Base-by-base conservation (phyloP, 768 basidiomycete species). In the Russula compacta region DNA sequence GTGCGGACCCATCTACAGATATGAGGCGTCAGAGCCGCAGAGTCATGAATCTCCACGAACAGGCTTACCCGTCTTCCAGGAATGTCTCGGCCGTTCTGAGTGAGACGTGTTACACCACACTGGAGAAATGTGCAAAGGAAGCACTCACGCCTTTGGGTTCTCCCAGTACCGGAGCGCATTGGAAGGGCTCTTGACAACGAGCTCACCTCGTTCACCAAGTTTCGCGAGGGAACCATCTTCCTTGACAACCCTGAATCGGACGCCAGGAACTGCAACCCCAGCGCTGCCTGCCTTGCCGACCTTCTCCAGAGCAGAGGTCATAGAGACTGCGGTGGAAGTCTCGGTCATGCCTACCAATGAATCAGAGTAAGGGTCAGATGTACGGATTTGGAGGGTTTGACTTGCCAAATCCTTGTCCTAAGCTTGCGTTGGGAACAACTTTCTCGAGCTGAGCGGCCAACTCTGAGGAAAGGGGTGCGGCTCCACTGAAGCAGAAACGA, bases 61-160 rank as follows among this genome's bases (percentile, higher is more conserved):
- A 8, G 9, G 67, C 75, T 65, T 63, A 85, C 83, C 87, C 87
- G 60, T 9, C 54, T 39, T 86, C 77, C 12, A 83, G 63, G 68
- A 88, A 89, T 1, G 83, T 85, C 64, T 87, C 85, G 57, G 75
- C 79, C 11, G 86, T 87, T 39, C 87, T 88, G 58, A 6, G 39
- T 8, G 8, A 0, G 32, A 24, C 42, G 36, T 44, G 15, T n/a
- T 44, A 46, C 19, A 1, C 12, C 17, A 43, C n/a, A 35, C 3
- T 14, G 51, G 48, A 17, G 38, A 32, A 5, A 49, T 17, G 38
- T 36, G 1, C 19, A 6, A 43, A 15, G n/a, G 21, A 39, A 11
- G 24, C 15, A 76, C 83, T 65, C 69, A 86, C 85, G 85, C 85
- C 70, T 81, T 70, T 19, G 70, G 72, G 64, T 85, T 83, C 51